Evolutionary conservation across 2,329 filamentous ascomycete species (phyloP).

Genomic region (Ascosphaera aggregata): DNA sequence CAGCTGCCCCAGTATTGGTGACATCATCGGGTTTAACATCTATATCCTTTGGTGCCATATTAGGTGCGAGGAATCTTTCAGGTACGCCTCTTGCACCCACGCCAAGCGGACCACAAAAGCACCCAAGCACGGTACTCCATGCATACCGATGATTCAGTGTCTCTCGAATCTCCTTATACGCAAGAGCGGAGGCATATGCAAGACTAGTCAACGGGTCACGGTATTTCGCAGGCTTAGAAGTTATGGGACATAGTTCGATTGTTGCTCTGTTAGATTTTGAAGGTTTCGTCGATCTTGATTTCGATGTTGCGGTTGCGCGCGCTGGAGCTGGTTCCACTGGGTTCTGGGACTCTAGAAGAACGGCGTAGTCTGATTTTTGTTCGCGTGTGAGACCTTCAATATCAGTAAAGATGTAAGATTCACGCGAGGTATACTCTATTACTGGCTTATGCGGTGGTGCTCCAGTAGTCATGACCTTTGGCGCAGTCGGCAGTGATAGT

Average conservation of each 20-base stretch:
- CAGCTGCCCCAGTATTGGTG: slow-evolving; percentile 4
- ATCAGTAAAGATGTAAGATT: slow-evolving; percentile 24
- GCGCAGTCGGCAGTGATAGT: slow-evolving; percentile 1
- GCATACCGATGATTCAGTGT: slow-evolving; percentile 49
- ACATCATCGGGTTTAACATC: slow-evolving; percentile 2
- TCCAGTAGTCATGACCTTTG: neutral
- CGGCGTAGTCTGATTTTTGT: slow-evolving; percentile 26
- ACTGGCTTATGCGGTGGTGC: neutral
- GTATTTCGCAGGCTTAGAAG: slow-evolving; percentile 57
- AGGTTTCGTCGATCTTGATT: neutral
- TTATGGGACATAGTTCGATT: slow-evolving; percentile 50
- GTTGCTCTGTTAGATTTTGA: slow-evolving; percentile 9
- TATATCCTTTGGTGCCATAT: slow-evolving; percentile 5
- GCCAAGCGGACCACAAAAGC: slow-evolving; percentile 48
- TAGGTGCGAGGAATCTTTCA: slow-evolving; percentile 36
- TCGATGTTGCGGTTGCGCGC: neutral
- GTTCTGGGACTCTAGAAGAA: slow-evolving; percentile 26
- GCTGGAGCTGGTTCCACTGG: slow-evolving; percentile 22
- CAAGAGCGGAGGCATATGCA: slow-evolving; percentile 54
- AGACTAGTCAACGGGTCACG: slow-evolving; percentile 67
- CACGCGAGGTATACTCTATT: slow-evolving; percentile 3
- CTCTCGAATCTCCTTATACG: slow-evolving; percentile 56
- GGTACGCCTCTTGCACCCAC: slow-evolving; percentile 52
- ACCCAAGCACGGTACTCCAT: slow-evolving; percentile 62
- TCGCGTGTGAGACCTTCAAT: slow-evolving; percentile 35